A percentile compares a stretch with the other conserved stretches of the same genome.
Evolutionary conservation across 2,329 filamentous ascomycete species (phyloP).

Genomic region (Pleochaeta shiraiana): DNA sequence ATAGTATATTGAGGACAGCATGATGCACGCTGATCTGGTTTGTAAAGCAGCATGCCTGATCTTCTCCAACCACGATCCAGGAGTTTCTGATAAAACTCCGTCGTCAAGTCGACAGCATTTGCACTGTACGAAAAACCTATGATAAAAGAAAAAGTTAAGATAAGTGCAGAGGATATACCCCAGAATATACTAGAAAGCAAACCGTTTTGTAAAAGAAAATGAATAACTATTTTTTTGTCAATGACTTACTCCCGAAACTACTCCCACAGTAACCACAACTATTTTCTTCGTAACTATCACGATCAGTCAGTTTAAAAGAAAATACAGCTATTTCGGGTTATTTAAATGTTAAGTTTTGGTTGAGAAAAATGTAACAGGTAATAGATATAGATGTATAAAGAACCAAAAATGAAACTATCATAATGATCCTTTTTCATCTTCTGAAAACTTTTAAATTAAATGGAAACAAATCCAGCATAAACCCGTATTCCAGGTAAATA

Average conservation of each 20-base stretch:
- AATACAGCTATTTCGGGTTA: background rate
- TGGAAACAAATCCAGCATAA: slow-evolving; percentile 6
- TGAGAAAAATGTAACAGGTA: background rate
- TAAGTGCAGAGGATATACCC: background rate
- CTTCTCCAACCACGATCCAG: slow-evolving; percentile 61
- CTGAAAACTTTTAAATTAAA: background rate
- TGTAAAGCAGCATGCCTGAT: slow-evolving; percentile 49
- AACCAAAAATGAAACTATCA: background rate
- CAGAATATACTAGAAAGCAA: background rate
- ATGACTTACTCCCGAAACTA: slow-evolving; percentile 16
- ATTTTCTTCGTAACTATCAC: slow-evolving; percentile 14
- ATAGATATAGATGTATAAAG: background rate
- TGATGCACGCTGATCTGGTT: slow-evolving; percentile 53
- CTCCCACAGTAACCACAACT: slow-evolving; percentile 17
- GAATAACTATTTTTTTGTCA: slow-evolving; percentile 9
- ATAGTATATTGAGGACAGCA: slow-evolving; percentile 90
- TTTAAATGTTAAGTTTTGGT: background rate
- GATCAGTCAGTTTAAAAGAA: no score
- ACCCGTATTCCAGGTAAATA: background rate
- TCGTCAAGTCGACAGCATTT: slow-evolving; percentile 34
- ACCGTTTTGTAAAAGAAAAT: background rate
- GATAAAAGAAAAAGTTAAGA: slow-evolving; percentile 19
- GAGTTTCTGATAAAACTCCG: slow-evolving; percentile 47
- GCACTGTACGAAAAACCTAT: slow-evolving; percentile 51
- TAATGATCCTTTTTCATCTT: background rate